A percentile compares a stretch with the other conserved stretches of the same genome.
Evolutionary conservation across 495 filamentous ascomycete species (phyloP).

Genomic region (Xylaria curta): DNA sequence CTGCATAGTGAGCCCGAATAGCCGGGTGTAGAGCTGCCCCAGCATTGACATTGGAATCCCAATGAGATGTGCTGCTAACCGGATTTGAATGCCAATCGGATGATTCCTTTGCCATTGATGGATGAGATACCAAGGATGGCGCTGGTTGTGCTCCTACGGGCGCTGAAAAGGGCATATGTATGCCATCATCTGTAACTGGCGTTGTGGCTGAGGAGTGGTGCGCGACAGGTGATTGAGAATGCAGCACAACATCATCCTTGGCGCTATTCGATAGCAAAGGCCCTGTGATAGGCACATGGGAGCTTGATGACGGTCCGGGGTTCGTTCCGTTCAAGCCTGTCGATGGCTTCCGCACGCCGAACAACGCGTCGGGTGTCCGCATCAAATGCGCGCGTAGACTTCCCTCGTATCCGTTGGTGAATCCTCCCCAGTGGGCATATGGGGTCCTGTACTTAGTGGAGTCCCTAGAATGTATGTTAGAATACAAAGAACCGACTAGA

Average conservation of each 20-base stretch:
- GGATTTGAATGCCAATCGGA: slow-evolving; percentile 19
- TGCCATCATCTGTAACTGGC: neutral
- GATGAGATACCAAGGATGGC: neutral
- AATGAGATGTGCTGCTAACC: slow-evolving; percentile 23
- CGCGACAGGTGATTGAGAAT: slow-evolving; percentile 3
- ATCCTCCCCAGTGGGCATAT: slow-evolving; percentile 57
- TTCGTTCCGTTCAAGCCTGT: slow-evolving; percentile 26
- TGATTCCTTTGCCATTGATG: neutral
- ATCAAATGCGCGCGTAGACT: slow-evolving; percentile 54
- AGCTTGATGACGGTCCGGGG: slow-evolving; percentile 14
- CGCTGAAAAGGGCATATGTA: neutral
- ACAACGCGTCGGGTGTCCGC: slow-evolving; percentile 47
- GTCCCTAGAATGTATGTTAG: slow-evolving; percentile 44
- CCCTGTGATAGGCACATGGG: slow-evolving; percentile 30
- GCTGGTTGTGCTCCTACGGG: slow-evolving; percentile 24
- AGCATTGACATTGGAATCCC: slow-evolving; percentile 33
- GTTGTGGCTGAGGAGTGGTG: slow-evolving; percentile 1
- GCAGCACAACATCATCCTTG: neutral
- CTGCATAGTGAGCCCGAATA: slow-evolving; percentile 50
- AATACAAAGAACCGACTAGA: neutral
- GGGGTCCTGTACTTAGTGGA: slow-evolving; percentile 57
- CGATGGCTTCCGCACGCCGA: slow-evolving; percentile 37
- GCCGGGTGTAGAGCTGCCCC: slow-evolving; percentile 50
- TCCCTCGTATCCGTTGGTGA: slow-evolving; percentile 63
- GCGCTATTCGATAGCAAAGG: slow-evolving; percentile 18